Base-by-base conservation (phyloP, 495 filamentous ascomycete genomes). In the Tuber magnatum region DNA sequence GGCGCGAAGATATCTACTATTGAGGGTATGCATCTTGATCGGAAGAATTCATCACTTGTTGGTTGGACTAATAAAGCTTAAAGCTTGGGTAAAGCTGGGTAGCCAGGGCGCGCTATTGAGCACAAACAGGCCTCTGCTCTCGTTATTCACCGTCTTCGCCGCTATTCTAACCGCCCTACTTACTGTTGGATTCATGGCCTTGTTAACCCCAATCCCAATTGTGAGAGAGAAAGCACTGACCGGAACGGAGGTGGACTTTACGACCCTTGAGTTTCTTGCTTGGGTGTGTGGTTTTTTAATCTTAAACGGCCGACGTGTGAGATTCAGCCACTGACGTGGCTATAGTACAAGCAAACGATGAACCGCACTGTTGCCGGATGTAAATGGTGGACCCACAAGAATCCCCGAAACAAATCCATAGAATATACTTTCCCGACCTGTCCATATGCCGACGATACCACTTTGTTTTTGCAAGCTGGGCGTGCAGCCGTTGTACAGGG, bases 1-100 rank as follows among this genome's bases (percentile, higher is more conserved):
- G 77, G 77, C 38, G 75, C 77, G 39, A 79, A 79, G 48, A 78
- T 79, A 74, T 79, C 77, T 51, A 79, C 77, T 18, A 78, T 79
- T 20, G 77, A 79, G 68, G 69, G 77, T 79, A 40, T 40, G 39
- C 39, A 9, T 24, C 39, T 22, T 44, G 24, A 69, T 39, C 6
- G 20, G 28, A 42, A 12, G 7, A 35, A 69, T 56, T 28, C 18
- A 40, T n/a, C 16, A 28, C 10, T 73, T 40, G 42, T 24, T 28
- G 22, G 20, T 61, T 24, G n/a, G 69, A 46, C 71, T 77, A 56
- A 78, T 35, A 51, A 0, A 6, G 14, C n/a, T 39, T 56, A 69
- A 77, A 79, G 77, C 69, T 72, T 79, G 77, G 77, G 77, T 78
- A 61, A 79, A 79, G 38, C 35, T 79, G 61, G 74, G 75, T 71